Base-by-base conservation (phyloP, 1,284 basidiomycete species). In the Golubevia sp. region DNA sequence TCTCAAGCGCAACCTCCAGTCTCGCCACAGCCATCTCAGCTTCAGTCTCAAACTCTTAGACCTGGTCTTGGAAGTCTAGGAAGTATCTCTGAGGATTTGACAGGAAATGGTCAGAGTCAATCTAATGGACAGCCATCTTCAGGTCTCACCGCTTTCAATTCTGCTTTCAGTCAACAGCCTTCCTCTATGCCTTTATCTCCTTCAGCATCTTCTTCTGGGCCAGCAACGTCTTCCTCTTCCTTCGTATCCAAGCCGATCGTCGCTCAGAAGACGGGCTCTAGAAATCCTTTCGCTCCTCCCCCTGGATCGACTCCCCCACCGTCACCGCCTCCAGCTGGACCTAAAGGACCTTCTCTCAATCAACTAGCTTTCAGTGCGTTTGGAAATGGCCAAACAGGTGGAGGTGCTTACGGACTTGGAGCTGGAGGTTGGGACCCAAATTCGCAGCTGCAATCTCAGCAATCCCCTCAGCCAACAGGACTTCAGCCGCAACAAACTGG, bases 281-380 rank as follows among this genome's bases (percentile, higher is more conserved):
- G 90, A 75, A 99, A 99, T 86, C 96, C 96, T 0, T 99, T 99
- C 76, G 94, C 94, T 5, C 88, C 90, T 24, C 88, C 91, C 1
- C 86, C 81, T 2, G 84, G 82, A 4, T 67, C 88, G 2, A 86
- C 69, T 20, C 89, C 50, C 85, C 90, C 68, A 5, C 63, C 66
- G 3, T 56, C 67, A 15, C 62, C 64, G 30, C 64, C 73, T 13
- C 69, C 62, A 15, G 54, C 61, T 55, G 63, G 61, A 34, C 58
- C 65, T 18, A 53, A 53, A 11, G 56, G 61, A 15, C 62, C 62
- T n/a, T 50, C 54, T 21, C 62, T 56, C 54, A 59, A 55, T 59
- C 62, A 34, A 53, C 60, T 61, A 62, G 34, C 53, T 49, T 56
- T 60, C 49, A 63, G 64, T 53, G 62, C 50, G 25, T 68, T 63